A percentile compares a stretch with the other conserved stretches of the same genome.
Evolutionary conservation across 208 protist genomes (phyloP).

Genomic region (Trypanosoma cruzi): DNA sequence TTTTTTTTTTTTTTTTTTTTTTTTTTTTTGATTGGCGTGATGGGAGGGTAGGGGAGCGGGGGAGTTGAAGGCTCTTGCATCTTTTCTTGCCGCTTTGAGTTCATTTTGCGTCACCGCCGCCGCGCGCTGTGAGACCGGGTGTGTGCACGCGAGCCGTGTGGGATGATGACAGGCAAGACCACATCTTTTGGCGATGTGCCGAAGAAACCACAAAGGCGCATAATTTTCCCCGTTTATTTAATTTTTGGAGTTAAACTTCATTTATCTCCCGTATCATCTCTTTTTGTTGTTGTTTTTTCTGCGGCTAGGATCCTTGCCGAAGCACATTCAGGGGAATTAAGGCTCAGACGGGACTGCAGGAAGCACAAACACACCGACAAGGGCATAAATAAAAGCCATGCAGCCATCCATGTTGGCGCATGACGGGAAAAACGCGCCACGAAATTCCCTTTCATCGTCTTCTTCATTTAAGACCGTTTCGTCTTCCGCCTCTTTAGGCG

Average conservation of each 20-base stretch:
- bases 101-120: not conserved
- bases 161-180: no score
- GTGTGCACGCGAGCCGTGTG: no score
- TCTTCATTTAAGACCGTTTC: slow-evolving; percentile 7
- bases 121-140: not conserved
- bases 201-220: no score
- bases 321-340: not conserved
- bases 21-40: not conserved
- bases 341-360: not conserved
- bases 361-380: not conserved
- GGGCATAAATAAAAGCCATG: not conserved
- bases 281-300: slow-evolving; percentile 25
- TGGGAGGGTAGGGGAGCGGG: not conserved
- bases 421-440: not conserved
- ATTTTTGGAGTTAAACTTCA: no score
- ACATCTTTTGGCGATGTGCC: no score
- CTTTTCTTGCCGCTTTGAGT: not conserved
- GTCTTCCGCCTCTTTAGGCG: slow-evolving; percentile 11
- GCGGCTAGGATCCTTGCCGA: slow-evolving; percentile 6
- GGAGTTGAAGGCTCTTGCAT: not conserved
- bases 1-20: slow-evolving; percentile 4
- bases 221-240: no score
- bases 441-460: not conserved
- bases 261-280: no score
- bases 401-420: not conserved